Evolutionary conservation across 2,329 filamentous ascomycete genomes (phyloP), one percentile per base, ranked within the genome.

Genomic region (Monosporascus sp.): DNA sequence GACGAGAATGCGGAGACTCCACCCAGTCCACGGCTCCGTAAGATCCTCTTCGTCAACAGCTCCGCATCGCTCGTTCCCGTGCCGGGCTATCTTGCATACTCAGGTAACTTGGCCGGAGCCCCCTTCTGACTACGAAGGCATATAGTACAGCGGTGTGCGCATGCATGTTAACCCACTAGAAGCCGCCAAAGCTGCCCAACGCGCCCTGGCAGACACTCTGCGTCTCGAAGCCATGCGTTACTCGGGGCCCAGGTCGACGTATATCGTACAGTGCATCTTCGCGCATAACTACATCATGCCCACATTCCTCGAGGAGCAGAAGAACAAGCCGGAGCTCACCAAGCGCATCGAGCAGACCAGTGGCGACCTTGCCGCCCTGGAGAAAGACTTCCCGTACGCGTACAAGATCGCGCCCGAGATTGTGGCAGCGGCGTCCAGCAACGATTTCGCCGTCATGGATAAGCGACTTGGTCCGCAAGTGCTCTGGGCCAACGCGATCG

Each of bases 21-120:
- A n/a, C 5, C 38, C 50, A 27, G 25, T 47, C 54, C 54, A 15
- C 54, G 39, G 18, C 44, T 55, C 37, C 61, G 61, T 2, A 55
- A 59, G 37, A 60, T 65, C n/a, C 50, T 64, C 31, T 63, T 64
- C 46, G 53, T 63, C 35, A 65, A 61, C 39, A 66, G 63, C 38
- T 55, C 59, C 2, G 60, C 57, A 9, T 54, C 61, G 2, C 58
- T 65, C 35, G 46, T 60, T 1, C 51, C 52, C 4, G 39, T 63
- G 22, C 62, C 63, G 7, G 63, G 63, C 7, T 66, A 61, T n/a
- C 55, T 58, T 35, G 62, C 63, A 14, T 65, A 64, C 31, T 56
- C 59, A 20, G 52, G 59, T 60, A 54, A 27, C 51, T 27, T 5
- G 6, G 15, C 25, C 24, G 8, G 31, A 35, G 31, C 22, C 41